Base-by-base conservation (phyloP, 495 filamentous ascomycete genomes). In the Hypoxylon intermedium region DNA sequence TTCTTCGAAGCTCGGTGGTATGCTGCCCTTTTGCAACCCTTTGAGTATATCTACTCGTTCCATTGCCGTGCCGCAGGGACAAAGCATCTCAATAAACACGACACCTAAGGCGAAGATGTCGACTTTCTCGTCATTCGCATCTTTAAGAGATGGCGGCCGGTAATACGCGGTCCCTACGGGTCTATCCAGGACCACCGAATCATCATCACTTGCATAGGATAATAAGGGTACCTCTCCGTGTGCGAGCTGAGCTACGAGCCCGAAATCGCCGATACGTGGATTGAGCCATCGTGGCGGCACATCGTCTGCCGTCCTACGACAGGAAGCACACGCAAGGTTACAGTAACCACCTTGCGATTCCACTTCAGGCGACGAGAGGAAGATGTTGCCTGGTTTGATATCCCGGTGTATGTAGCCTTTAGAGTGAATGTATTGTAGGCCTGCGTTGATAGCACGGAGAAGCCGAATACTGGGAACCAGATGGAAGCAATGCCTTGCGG, bases 301-400 rank as follows among this genome's bases (percentile, higher is more conserved):
- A 5, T 45, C 28, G 5, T 36, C 33, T 15, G 11, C 19, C 6
- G 15, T 34, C 11, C 7, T 40, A 9, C 37, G 45, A 16, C 67
- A 68, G 4, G 60, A 67, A 43, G 53, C 53, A 33, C 81, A 84
- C 1, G 70, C 36, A 23, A 64, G 21, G 21, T 61, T 36, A 30
- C 68, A 71, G 33, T 63, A 71, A 30, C 68, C 68, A 18, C 65
- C 58, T 18, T 63, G 58, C 5, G 52, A 53, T 6, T 47, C 63
- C 12, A 15, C 16, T 11, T 45, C 48, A 0, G 62, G 75, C 68
- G 33, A 44, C 54, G 85, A 90, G 57, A 98, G 80, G 75, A 98
- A 98, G 74, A 98, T 96, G 77, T 98, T 98, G 79, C 98, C 94
- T 6, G 94, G 94, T 79, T 98, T 98, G 82, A 98, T 97, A 74